Evolutionary conservation across 1,284 basidiomycete genomes (phyloP).

Genomic region (Phenoliferia sp.): DNA sequence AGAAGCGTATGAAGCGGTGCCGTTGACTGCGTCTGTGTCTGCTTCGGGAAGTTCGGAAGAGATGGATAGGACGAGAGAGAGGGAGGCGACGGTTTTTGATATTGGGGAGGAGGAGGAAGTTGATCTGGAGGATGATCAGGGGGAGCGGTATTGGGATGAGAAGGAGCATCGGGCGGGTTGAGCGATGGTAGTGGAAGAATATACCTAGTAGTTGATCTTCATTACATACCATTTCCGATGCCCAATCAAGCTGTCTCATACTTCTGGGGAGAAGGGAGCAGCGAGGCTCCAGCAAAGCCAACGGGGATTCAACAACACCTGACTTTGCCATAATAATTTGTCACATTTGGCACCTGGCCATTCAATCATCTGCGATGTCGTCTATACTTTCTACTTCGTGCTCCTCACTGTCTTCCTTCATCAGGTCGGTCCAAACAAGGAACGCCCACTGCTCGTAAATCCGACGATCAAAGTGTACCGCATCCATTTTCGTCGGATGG

Average conservation of each 20-base stretch:
- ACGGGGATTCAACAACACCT: too few species aligned
- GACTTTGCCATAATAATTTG: too few species aligned
- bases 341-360: too few species aligned
- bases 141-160: constrained; percentile 23
- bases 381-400: too few species aligned
- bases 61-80: not conserved
- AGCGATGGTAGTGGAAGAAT: too few species aligned
- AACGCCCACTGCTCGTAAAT: constrained; percentile 27
- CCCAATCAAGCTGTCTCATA: too few species aligned
- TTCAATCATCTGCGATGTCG: too few species aligned
- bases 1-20: constrained; percentile 12
- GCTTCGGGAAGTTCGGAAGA: not conserved
- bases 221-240: too few species aligned
- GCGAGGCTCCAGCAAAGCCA: too few species aligned
- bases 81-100: constrained; percentile 21
- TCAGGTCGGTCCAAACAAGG: constrained; percentile 24
- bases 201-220: too few species aligned
- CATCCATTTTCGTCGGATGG: constrained; percentile 11
- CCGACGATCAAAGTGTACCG: constrained; percentile 23
- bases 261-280: too few species aligned
- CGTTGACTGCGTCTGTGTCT: constrained; percentile 6
- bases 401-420: not conserved
- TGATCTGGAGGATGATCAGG: constrained; percentile 17
- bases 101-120: constrained; percentile 15
- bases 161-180: constrained; percentile 1